A percentile compares a stretch with the other conserved stretches of the same genome.
Evolutionary conservation across 2,329 filamentous ascomycete genomes (phyloP).

Genomic region (Rhinocladiella mackenziei): DNA sequence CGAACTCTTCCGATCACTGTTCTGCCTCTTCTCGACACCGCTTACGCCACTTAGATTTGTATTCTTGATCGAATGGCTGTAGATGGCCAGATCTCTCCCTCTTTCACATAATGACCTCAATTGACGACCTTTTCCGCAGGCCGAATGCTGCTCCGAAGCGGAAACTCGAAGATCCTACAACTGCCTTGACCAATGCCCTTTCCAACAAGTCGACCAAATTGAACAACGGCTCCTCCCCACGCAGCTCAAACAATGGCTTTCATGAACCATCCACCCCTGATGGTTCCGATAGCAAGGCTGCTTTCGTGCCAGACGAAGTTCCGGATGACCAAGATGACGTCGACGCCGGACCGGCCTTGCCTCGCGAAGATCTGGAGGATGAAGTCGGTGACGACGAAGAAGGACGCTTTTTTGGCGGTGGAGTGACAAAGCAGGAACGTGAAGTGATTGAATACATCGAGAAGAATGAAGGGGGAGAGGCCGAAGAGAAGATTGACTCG

Average conservation of each 20-base stretch:
- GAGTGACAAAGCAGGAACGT: constrained; percentile 74
- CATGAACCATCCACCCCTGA: constrained; percentile 7
- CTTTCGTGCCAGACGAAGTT: constrained; percentile 24
- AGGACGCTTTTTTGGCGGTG: constrained; percentile 91
- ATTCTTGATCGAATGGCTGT: too few species aligned
- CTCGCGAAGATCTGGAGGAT: constrained; percentile 52
- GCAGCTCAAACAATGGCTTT: constrained; percentile 3
- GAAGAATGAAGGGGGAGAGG: constrained; percentile 54
- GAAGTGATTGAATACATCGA: constrained; percentile 88
- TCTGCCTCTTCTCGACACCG: too few species aligned
- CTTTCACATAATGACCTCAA: constrained; percentile 20
- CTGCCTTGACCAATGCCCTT: constrained; percentile 21
- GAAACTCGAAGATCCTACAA: constrained; percentile 28
- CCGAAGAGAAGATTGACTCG: constrained; percentile 64
- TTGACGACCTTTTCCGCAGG: constrained; percentile 27
- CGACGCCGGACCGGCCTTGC: constrained; percentile 53
- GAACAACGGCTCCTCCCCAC: constrained; percentile 26
- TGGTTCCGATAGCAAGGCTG: constrained; percentile 13
- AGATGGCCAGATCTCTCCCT: constrained; percentile 2
- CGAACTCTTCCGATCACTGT: too few species aligned
- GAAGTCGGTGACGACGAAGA: constrained; percentile 74
- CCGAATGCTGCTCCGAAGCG: constrained; percentile 25
- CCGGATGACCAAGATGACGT: constrained; percentile 43
- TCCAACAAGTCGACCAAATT: constrained; percentile 30
- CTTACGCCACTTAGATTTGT: too few species aligned